Evolutionary conservation across 2,329 filamentous ascomycete species (phyloP).

Genomic region (Chrysosphaeria jannelii): DNA sequence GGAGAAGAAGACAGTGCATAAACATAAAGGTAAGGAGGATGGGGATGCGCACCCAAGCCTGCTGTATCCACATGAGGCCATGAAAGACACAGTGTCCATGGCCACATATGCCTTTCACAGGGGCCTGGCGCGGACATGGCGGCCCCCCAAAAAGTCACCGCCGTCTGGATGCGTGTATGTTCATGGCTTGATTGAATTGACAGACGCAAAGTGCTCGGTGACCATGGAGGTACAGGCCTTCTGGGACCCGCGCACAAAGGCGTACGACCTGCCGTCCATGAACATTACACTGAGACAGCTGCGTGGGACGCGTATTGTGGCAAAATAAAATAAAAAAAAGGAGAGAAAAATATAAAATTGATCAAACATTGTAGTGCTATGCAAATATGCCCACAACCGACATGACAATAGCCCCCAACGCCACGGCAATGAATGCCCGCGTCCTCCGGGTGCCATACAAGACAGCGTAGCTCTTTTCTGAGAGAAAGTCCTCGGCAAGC

Average conservation of each 20-base stretch:
- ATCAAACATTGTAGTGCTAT: slow-evolving; percentile 10
- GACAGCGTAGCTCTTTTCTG: slow-evolving; percentile 40
- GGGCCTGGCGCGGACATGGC: slow-evolving; percentile 17
- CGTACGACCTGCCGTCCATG: slow-evolving; percentile 12
- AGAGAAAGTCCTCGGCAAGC: slow-evolving; percentile 57
- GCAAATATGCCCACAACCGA: slow-evolving; percentile 44
- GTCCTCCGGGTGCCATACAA: slow-evolving; percentile 29
- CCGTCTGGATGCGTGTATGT: slow-evolving; percentile 20
- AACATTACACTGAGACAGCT: slow-evolving; percentile 8
- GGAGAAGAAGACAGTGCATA: too few species aligned
- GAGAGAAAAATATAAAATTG: background rate
- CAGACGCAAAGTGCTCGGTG: slow-evolving; percentile 15
- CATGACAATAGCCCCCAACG: slow-evolving; percentile 36
- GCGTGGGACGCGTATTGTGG: too few species aligned
- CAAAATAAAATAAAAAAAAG: background rate
- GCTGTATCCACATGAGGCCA: slow-evolving; percentile 5
- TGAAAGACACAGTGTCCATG: slow-evolving; percentile 8
- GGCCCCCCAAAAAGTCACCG: slow-evolving; percentile 12
- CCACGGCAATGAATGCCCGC: slow-evolving; percentile 31
- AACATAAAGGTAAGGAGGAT: too few species aligned
- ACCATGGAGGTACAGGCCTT: slow-evolving; percentile 20
- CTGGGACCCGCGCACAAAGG: slow-evolving; percentile 23
- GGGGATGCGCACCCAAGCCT: background rate
- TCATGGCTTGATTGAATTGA: slow-evolving; percentile 22
- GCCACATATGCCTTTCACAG: slow-evolving; percentile 9